Percentiles rank a stretch among this genome's conserved stretches.
phyloP scores from a whole-genome alignment of 371 early-diverging fungal species.

The Mucor sp. region DNA sequence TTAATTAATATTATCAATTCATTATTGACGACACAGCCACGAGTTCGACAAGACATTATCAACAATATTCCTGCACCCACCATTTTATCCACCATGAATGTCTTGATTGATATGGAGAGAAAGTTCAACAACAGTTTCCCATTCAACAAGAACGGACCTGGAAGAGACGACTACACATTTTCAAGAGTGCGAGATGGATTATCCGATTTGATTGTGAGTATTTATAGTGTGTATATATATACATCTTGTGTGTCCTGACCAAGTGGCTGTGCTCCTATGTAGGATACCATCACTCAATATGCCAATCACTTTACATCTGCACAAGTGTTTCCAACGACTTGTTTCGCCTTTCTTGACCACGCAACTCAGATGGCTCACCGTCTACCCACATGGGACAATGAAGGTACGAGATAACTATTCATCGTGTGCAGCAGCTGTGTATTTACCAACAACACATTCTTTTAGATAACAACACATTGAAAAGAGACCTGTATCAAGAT shows the following conservation, averaged over 20 bases:
- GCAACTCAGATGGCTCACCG: conserved; percentile 77
- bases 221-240: not conserved
- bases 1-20: conserved; percentile 72
- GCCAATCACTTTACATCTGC: conserved; percentile 81
- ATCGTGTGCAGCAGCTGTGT: not conserved
- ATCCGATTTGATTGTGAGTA: conserved; percentile 66
- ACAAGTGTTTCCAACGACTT: conserved; percentile 67
- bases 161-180: conserved; percentile 86
- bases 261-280: not conserved
- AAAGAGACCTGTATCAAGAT: conserved; percentile 68
- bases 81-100: conserved; percentile 70
- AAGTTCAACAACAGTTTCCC: conserved; percentile 79
- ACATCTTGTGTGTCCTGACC: too few species aligned
- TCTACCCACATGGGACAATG: conserved; percentile 83
- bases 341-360: conserved; percentile 80
- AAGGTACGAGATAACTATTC: conserved; percentile 1
- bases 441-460: not conserved
- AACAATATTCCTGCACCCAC: conserved; percentile 87
- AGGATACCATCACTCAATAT: conserved; percentile 82
- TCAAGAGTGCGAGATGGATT: conserved; percentile 82
- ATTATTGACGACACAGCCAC: conserved; percentile 74
- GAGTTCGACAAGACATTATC: conserved; percentile 71
- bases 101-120: conserved; percentile 71
- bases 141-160: conserved; percentile 80
- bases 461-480: conserved; percentile 62